Percentiles rank a stretch among this genome's conserved stretches.
Conservation (phyloP, 1,284 basidiomycete species). For the Microbotryum violaceum region DNA sequence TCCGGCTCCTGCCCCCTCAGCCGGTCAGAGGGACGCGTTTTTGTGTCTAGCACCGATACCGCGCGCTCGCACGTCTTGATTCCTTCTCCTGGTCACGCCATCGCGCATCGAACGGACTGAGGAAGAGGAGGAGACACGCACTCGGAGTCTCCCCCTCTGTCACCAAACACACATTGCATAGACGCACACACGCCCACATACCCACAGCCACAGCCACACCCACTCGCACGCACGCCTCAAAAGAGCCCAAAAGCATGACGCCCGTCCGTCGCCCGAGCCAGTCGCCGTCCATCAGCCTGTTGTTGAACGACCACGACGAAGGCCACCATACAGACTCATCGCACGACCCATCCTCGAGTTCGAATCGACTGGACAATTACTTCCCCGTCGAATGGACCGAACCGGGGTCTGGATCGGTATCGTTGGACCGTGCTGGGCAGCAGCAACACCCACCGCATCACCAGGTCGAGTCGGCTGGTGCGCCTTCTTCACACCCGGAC, state of each 20-base stretch:
- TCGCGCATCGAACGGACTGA: neutral
- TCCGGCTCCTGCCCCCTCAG: neutral
- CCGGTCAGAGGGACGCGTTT: too few relatives aligned
- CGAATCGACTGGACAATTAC: constrained; percentile 3
- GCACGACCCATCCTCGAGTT: neutral
- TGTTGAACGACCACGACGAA: constrained; percentile 7
- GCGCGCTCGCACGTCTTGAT: too few relatives aligned
- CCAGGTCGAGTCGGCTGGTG: too few relatives aligned
- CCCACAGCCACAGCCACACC: too few relatives aligned
- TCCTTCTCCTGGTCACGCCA: neutral
- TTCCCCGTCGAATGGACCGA: neutral
- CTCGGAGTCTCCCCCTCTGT: neutral
- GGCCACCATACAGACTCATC: neutral
- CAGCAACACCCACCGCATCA: too few relatives aligned
- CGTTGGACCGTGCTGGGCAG: too few relatives aligned
- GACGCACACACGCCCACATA: too few relatives aligned
- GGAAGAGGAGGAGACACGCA: neutral
- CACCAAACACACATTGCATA: too few relatives aligned
- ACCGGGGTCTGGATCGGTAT: too few relatives aligned
- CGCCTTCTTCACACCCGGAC: too few relatives aligned
- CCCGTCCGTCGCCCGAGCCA: constrained; percentile 5
- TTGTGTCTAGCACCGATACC: too few relatives aligned
- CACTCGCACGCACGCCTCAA: neutral
- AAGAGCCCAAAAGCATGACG: too few relatives aligned
- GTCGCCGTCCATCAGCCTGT: constrained; percentile 17